A percentile compares a stretch with the other conserved stretches of the same genome.
Conservation (phyloP, 2,329 filamentous ascomycete genomes). For the Ophiostoma perfectum region DNA sequence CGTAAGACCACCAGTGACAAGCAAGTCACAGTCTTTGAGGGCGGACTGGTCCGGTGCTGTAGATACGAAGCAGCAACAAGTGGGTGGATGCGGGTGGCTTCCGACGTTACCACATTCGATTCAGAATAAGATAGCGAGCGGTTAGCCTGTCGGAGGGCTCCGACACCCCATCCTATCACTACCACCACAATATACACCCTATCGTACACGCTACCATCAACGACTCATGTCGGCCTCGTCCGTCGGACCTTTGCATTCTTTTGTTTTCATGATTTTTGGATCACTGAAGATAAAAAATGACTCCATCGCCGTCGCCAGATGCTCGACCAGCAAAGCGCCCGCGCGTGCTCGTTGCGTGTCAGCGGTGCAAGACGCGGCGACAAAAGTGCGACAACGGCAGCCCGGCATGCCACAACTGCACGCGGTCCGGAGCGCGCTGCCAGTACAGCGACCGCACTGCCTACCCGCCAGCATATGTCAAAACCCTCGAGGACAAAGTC, state of each 20-base stretch:
- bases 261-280: not conserved
- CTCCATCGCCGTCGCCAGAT: not conserved
- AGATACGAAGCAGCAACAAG: no score
- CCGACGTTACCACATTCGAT: no score
- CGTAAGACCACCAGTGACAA: no score
- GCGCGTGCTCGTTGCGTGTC: constrained; percentile 20
- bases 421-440: constrained; percentile 15
- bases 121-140: no score
- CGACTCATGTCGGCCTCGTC: not conserved
- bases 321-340: constrained; percentile 16
- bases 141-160: not conserved
- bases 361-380: constrained; percentile 21
- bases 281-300: not conserved
- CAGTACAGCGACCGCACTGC: constrained; percentile 19
- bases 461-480: constrained; percentile 21
- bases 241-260: not conserved
- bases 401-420: constrained; percentile 21
- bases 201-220: not conserved
- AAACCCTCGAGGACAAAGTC: constrained; percentile 17
- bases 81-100: no score
- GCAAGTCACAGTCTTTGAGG: no score
- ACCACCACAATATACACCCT: not conserved
- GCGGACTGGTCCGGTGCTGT: no score
- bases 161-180: not conserved
- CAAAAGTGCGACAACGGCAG: constrained; percentile 22